phyloP scores from a whole-genome alignment of 2,329 filamentous ascomycete genomes.

The Diaporthe longicolla region DNA sequence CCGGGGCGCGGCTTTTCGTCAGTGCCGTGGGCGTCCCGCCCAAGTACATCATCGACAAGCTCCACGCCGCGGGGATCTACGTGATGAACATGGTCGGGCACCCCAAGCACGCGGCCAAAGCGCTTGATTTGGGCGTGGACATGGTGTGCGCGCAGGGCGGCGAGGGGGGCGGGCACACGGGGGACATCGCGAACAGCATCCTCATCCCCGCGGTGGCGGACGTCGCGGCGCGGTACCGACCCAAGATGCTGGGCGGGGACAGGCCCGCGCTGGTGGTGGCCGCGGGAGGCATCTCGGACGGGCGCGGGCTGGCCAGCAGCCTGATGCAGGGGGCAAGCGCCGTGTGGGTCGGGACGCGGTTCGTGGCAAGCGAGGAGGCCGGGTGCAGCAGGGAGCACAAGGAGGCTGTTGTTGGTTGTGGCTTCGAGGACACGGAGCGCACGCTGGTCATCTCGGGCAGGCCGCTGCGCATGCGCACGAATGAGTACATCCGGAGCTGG shows the following conservation, averaged over 20 bases:
- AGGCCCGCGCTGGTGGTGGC: constrained; percentile 84
- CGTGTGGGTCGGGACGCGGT: constrained; percentile 95
- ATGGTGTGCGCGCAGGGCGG: constrained; percentile 93
- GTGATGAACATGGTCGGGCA: constrained; percentile 99
- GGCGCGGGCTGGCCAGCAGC: constrained; percentile 82
- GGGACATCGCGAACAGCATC: constrained; percentile 87
- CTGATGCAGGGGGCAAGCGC: constrained; percentile 90
- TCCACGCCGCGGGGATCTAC: constrained; percentile 85
- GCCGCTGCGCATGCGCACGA: constrained; percentile 84
- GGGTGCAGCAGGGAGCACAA: constrained; percentile 88
- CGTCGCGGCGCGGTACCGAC: constrained; percentile 80
- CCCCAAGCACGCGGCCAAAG: constrained; percentile 91
- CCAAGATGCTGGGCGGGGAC: constrained; percentile 76
- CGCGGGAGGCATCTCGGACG: constrained; percentile 89
- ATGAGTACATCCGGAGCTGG: constrained; percentile 88
- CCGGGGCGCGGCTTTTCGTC: constrained; percentile 89
- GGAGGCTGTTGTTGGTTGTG: constrained; percentile 83
- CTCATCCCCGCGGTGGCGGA: constrained; percentile 91
- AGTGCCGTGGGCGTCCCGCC: constrained; percentile 91
- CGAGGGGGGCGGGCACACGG: constrained; percentile 94
- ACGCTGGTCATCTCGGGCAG: constrained; percentile 88
- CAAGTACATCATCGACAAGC: constrained; percentile 75
- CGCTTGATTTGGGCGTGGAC: constrained; percentile 87
- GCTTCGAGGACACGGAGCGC: constrained; percentile 83
- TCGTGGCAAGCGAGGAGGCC: constrained; percentile 87